A percentile compares a stretch with the other conserved stretches of the same genome.
Conservation (phyloP, 352 stramenopile species). For the Globisporangium spinosum region DNA sequence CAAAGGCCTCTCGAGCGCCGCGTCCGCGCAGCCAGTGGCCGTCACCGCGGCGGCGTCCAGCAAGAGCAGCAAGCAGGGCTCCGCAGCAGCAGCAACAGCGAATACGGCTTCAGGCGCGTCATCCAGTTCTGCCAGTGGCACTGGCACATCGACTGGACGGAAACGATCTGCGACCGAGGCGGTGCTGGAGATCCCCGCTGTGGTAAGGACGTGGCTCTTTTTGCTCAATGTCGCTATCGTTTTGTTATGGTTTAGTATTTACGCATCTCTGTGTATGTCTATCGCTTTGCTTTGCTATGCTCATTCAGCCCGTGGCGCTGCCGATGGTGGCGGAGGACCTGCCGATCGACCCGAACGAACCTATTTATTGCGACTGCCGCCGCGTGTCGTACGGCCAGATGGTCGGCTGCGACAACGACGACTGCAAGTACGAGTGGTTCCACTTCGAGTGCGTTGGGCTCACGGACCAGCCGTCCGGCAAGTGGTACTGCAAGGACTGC, state of each 20-base stretch:
- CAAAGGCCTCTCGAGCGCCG: constrained; percentile 11
- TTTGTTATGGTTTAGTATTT: background rate
- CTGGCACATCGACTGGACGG: constrained; percentile 23
- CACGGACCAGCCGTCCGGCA: constrained; percentile 73
- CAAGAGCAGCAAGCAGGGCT: constrained; percentile 20
- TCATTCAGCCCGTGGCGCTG: constrained; percentile 21
- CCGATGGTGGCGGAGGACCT: constrained; percentile 71
- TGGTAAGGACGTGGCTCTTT: constrained; percentile 8
- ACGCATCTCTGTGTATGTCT: background rate
- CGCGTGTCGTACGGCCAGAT: constrained; percentile 90
- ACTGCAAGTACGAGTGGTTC: constrained; percentile 93
- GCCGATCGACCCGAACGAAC: constrained; percentile 85
- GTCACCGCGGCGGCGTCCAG: background rate
- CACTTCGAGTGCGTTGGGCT: constrained; percentile 89
- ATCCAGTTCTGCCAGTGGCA: constrained; percentile 6
- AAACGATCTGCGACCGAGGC: constrained; percentile 50
- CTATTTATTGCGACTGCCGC: constrained; percentile 84
- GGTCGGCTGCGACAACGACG: constrained; percentile 91
- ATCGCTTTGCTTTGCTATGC: background rate
- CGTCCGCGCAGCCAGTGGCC: background rate
- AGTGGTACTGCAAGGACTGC: constrained; percentile 85
- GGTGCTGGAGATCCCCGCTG: constrained; percentile 29
- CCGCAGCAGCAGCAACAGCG: background rate
- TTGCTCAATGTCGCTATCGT: background rate
- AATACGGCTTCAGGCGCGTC: background rate